Evolutionary conservation across 2,329 filamentous ascomycete genomes (phyloP), one percentile per base, ranked within the genome.

Genomic region (Aspergillus ruber): DNA sequence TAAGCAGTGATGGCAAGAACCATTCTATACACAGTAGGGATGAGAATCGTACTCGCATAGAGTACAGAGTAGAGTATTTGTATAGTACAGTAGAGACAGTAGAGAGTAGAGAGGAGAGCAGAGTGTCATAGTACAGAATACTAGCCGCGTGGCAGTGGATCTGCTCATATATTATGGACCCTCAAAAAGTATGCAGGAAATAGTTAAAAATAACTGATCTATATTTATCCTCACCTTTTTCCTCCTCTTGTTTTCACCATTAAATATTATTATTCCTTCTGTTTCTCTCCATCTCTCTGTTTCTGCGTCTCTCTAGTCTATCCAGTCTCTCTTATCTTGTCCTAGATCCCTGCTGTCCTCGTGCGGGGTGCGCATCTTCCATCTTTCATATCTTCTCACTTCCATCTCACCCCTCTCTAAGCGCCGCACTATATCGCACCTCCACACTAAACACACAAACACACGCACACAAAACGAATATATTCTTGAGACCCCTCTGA

Each of bases 221-320:
- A 21, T 41, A 21, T 41, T 41, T 41, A 21, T 41, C 12, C 39
- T 41, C 18, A 21, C 39, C 9, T 21, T 41, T 41, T n/a, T 41
- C 12, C 18, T 38, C 18, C 18, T 38, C n/a, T 15, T 8, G 35
- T 38, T 38, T 38, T 42, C 25, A 10, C 13, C 15, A 12, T 17
- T 25, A 36, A 23, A 32, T 45, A 44, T 38, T 45, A 29, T 45
- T 27, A 44, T 45, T 47, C 42, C 23, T 36, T 35, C 32, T 40
- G 23, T 40, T 42, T 33, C 40, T 45, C 42, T 9, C 18, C 8
- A 3, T 13, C n/a, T 42, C 39, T 25, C 20, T 25, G 5, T 29
- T 39, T 46, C 18, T 41, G 17, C 9, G 12, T n/a, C 44, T 40
- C 42, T 33, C 27, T 18, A 9, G 13, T 17, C 38, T 21, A 4